Base-by-base conservation (phyloP, 2,329 filamentous ascomycete genomes). In the Epichloe festucae region DNA sequence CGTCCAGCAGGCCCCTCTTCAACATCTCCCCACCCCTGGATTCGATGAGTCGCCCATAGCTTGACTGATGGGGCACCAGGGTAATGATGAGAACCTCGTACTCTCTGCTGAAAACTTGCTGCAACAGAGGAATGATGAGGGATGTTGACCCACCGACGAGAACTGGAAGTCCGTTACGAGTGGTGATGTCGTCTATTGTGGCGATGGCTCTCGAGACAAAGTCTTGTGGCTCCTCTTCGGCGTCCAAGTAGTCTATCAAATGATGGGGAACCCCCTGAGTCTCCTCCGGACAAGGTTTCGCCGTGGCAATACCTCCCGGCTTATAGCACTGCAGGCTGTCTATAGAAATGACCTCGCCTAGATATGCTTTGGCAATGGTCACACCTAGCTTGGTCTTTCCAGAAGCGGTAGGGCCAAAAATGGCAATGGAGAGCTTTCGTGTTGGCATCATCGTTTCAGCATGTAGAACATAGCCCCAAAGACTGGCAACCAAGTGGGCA, bases 291-390 rank as follows among this genome's bases (percentile, higher is more conserved):
- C 12, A 6, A 14, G 48, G 48, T 12, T 34, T 38, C 15, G 48
- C 48, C 11, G 48, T 50, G 31, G 39, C 5, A 17, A 50, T 45
- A 2, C 14, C 27, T 6, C 48, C 48, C 3, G 41, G 41, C 14
- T 50, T 50, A 41, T 50, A 50, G 41, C 48, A 50, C 19, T 50
- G 48, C 19, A 50, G 34, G n/a, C 48, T 50, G 34, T 50, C 48
- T 17, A 50, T 41, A 6, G 48, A 50, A 41, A 50, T 38, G 31
- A 50, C 48, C 41, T 50, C 48, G 34, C 48, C 48, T 1, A 39
- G 27, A 17, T 15, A 50, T 2, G 48, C 48, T 10, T 45, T 44
- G 41, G 41, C 48, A 27, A 50, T 27, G 41, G 48, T 41, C 10
- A 50, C 48, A n/a, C 48, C 48, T n/a, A 50, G 41, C 21, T 50